phyloP scores from a whole-genome alignment of 2,329 filamentous ascomycete species.

The Diplocarpon rosae region DNA sequence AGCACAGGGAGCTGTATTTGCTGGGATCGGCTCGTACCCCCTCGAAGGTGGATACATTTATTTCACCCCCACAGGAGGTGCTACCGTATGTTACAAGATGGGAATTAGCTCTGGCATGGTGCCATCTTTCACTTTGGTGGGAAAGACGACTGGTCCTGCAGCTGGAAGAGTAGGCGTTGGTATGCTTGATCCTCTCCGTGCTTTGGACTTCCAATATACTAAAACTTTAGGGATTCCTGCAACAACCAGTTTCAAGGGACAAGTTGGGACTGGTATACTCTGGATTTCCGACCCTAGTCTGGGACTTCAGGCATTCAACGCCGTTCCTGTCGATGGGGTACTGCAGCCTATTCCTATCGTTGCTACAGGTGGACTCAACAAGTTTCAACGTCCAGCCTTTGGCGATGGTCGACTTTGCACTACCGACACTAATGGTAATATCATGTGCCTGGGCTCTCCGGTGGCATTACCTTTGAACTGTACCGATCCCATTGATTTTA shows the following conservation, averaged over 20 bases:
- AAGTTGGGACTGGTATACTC: conserved; percentile 30
- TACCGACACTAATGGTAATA: conserved; percentile 25
- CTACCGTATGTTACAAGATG: conserved; percentile 28
- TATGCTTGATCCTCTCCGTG: not conserved
- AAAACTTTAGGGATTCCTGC: conserved; percentile 21
- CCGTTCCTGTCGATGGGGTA: conserved; percentile 30
- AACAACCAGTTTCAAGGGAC: conserved; percentile 29
- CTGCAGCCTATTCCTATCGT: conserved; percentile 26
- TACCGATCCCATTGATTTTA: conserved; percentile 31
- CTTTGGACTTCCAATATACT: not conserved
- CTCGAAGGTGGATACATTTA: conserved; percentile 39
- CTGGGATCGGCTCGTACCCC: conserved; percentile 37
- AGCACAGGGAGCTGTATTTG: conserved; percentile 35
- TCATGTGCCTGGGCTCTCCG: conserved; percentile 30
- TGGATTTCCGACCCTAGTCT: conserved; percentile 32
- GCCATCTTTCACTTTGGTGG: conserved; percentile 28
- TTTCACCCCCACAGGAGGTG: conserved; percentile 29
- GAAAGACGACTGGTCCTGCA: conserved; percentile 18
- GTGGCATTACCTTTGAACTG: conserved; percentile 33
- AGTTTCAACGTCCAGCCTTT: conserved; percentile 32
- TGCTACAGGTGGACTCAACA: conserved; percentile 29
- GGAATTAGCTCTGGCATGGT: conserved; percentile 24
- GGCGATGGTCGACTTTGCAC: conserved; percentile 33
- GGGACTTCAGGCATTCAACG: conserved; percentile 32
- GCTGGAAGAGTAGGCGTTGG: conserved; percentile 27